These are phyloP conservation scores for Neocucurbitaria cava DNA, from an alignment of 2,329 filamentous ascomycete genomes.

Conservation along the genomic window DNA sequence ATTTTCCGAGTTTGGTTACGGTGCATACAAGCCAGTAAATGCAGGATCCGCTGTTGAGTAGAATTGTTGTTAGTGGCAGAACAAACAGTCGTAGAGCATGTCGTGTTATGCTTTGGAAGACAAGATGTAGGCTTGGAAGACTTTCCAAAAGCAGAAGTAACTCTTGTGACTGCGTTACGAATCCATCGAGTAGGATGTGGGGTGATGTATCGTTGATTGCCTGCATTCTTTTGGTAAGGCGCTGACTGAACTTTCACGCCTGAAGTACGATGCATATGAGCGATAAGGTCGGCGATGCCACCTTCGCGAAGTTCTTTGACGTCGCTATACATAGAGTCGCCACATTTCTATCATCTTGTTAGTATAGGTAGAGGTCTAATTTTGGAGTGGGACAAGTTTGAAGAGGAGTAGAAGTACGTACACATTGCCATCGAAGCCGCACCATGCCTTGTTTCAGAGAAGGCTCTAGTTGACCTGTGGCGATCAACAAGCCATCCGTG, in stretches of 20 bases:
- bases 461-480: constrained; percentile 9
- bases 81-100: background rate
- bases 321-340: constrained; percentile 22
- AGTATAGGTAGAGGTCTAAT: background rate
- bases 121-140: background rate
- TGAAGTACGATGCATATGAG: constrained; percentile 11
- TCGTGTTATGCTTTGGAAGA: constrained; percentile 15
- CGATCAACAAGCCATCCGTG: constrained; percentile 3
- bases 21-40: constrained; percentile 31
- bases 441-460: constrained; percentile 1
- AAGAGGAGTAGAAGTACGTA: constrained; percentile 11
- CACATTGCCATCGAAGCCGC: constrained; percentile 29
- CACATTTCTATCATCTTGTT: constrained; percentile 13
- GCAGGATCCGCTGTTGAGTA: constrained; percentile 12
- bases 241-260: constrained; percentile 4
- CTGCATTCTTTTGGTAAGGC: background rate
- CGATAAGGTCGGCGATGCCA: constrained; percentile 13
- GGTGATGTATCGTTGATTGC: constrained; percentile 11
- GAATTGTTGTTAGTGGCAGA: background rate
- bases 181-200: constrained; percentile 11
- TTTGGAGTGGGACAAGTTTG: background rate
- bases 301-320: constrained; percentile 13
- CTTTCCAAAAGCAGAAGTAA: background rate
- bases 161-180: background rate
- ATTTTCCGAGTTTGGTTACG: constrained; percentile 11